Evolutionary conservation across 2,329 filamentous ascomycete genomes (phyloP), one percentile per base, ranked within the genome.

Genomic region (Mycosphaerelloides madeirae): DNA sequence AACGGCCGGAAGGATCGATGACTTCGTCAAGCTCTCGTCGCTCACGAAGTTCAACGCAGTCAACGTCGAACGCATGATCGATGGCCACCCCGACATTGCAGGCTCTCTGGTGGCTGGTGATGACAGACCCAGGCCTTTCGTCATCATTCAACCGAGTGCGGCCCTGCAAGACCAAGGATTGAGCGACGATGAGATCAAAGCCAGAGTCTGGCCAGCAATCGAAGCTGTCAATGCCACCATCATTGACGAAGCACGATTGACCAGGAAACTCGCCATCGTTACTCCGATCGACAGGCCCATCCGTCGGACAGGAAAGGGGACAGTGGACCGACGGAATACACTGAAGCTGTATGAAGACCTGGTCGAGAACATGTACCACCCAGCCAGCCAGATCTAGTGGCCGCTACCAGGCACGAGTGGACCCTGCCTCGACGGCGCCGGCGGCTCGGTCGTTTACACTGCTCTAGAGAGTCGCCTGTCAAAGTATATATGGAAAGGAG

Each of bases 31-130:
- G 37, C 28, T 55, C 2, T 19, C 32, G 6, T 34, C 31, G 19
- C 20, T 53, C 37, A 55, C 50, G 15, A 53, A 53, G 16, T 53
- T 55, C 29, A 53, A 55, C 22, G 52, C 38, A 11, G 40, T 50
- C 12, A 28, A 38, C 6, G 44, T 55, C 37, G 52, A 55, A 36
- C 29, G 38, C 14, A 44, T 41, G 11, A 31, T 55, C n/a, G 38
- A 52, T 8, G n/a, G 36, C 6, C 16, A 47, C 18, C 15, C 22
- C 2, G 32, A 40, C 2, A 35, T 55, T 29, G 29, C 16, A 13
- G 15, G 16, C 12, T 47, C 25, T 15, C 25, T 55, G 6, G 48
- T 55, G 3, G 50, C 40, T 3, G 49, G 52, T 1, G 45, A 48
- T 13, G 42, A 25, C 1, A 43, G 43, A 19, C 3, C 13, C 2